Evolutionary conservation across 805 yeast genomes (phyloP).

Genomic region (Phaffomyces antillensis): DNA sequence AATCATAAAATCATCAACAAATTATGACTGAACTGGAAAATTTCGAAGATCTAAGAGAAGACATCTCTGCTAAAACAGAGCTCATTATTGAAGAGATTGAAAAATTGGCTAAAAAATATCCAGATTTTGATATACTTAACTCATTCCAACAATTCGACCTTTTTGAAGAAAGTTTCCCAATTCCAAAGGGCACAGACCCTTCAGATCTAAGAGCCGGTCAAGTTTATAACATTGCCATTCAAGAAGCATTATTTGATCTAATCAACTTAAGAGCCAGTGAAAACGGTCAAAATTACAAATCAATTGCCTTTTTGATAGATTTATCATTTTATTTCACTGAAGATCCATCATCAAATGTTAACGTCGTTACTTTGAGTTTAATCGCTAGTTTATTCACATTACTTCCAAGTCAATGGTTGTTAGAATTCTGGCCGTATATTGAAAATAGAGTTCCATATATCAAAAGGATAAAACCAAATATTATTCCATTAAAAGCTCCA

Average conservation of each 20-base stretch:
- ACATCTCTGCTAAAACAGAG: not conserved
- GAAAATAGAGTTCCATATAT: conserved; percentile 7
- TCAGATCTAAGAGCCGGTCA: not conserved
- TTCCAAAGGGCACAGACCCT: not conserved
- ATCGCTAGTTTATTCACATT: conserved; percentile 5
- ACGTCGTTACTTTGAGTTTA: conserved; percentile 9
- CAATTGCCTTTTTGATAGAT: conserved; percentile 16
- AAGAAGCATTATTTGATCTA: conserved; percentile 6
- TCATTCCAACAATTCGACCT: not conserved
- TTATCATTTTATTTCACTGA: conserved; percentile 10
- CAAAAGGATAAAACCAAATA: not conserved
- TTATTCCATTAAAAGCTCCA: conserved; percentile 8
- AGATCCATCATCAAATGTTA: conserved; percentile 6
- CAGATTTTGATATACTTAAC: not conserved
- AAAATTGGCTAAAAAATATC: not conserved
- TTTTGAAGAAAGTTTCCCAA: not conserved
- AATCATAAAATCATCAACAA: too few species aligned
- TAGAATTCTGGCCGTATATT: conserved; percentile 19
- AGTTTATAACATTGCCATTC: conserved; percentile 7
- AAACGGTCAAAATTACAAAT: conserved; percentile 9
- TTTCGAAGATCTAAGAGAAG: not conserved
- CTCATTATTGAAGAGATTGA: not conserved
- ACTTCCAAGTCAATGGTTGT: conserved; percentile 10
- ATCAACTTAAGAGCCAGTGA: conserved; percentile 9
- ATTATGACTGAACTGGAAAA: not conserved